These are phyloP conservation scores for Dothidotthia symphoricarpi DNA, from an alignment of 2,329 filamentous ascomycete species.

Conservation along the genomic window DNA sequence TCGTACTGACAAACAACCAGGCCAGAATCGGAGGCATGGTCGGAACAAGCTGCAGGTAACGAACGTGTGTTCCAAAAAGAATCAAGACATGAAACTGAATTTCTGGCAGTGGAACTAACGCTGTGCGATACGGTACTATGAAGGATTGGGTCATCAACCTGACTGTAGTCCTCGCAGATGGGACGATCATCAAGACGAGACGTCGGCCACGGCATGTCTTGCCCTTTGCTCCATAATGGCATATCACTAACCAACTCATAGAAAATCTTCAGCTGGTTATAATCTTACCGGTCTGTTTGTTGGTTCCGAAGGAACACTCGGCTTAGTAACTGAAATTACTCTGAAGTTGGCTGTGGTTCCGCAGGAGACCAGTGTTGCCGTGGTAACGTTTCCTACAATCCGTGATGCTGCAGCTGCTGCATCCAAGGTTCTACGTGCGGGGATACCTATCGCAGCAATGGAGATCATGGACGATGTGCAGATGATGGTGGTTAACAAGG, in stretches of 20 bases:
- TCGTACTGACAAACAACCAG: slow-evolving; percentile 29
- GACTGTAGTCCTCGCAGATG: slow-evolving; percentile 76
- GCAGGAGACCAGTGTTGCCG: slow-evolving; percentile 72
- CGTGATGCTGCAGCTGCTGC: slow-evolving; percentile 73
- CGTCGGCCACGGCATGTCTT: slow-evolving; percentile 60
- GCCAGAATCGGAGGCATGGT: slow-evolving; percentile 83
- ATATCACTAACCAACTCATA: slow-evolving; percentile 11
- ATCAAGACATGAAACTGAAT: slow-evolving; percentile 11
- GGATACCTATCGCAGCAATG: slow-evolving; percentile 72
- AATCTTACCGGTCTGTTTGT: slow-evolving; percentile 79
- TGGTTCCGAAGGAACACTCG: slow-evolving; percentile 77
- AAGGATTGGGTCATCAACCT: slow-evolving; percentile 84
- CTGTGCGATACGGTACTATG: slow-evolving; percentile 80
- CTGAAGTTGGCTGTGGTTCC: slow-evolving; percentile 76
- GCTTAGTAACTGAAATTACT: slow-evolving; percentile 78
- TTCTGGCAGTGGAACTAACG: slow-evolving; percentile 67
- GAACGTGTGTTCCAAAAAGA: background rate
- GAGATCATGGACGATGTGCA: slow-evolving; percentile 88
- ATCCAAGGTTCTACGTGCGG: slow-evolving; percentile 71
- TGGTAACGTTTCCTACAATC: slow-evolving; percentile 76
- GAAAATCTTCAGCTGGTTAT: slow-evolving; percentile 78
- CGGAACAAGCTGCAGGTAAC: slow-evolving; percentile 62
- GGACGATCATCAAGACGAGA: slow-evolving; percentile 75
- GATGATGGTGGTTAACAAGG: slow-evolving; percentile 77
- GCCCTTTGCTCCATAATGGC: background rate